Conservation (phyloP, 768 basidiomycete species). For the Lactarius tabidus region DNA sequence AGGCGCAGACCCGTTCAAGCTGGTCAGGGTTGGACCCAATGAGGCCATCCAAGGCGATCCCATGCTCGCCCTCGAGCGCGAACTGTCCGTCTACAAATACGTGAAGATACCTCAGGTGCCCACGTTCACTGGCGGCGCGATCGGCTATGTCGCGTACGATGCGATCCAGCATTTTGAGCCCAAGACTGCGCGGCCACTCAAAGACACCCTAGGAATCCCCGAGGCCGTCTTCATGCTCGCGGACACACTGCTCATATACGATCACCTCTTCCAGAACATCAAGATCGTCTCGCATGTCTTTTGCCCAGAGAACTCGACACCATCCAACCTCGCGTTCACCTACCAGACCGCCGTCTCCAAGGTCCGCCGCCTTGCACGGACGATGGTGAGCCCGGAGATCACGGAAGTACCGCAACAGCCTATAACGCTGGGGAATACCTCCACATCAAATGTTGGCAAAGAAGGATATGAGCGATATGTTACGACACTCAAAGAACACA, state of each 20-base stretch:
- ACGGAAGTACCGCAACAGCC: slow-evolving; percentile 68
- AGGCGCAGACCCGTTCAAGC: slow-evolving; percentile 92
- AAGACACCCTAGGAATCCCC: slow-evolving; percentile 83
- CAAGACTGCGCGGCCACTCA: slow-evolving; percentile 70
- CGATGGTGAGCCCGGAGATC: slow-evolving; percentile 47
- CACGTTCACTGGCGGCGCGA: slow-evolving; percentile 95
- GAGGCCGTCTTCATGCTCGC: slow-evolving; percentile 97
- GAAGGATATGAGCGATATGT: slow-evolving; percentile 90
- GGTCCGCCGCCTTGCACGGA: slow-evolving; percentile 73
- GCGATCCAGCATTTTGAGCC: slow-evolving; percentile 97
- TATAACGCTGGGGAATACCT: slow-evolving; percentile 58
- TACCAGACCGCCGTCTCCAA: slow-evolving; percentile 86
- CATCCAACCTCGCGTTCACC: slow-evolving; percentile 71
- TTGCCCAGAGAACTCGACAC: slow-evolving; percentile 63
- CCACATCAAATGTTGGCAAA: slow-evolving; percentile 89
- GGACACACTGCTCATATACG: slow-evolving; percentile 93
- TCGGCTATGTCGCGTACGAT: slow-evolving; percentile 97
- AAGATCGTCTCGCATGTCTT: slow-evolving; percentile 97
- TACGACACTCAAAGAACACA: slow-evolving; percentile 87
- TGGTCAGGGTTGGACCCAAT: slow-evolving; percentile 81
- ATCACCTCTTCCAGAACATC: slow-evolving; percentile 92
- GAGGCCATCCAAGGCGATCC: slow-evolving; percentile 88
- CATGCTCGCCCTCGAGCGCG: slow-evolving; percentile 75
- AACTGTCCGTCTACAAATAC: slow-evolving; percentile 82
- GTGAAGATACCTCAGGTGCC: slow-evolving; percentile 88